phyloP scores from a whole-genome alignment of 1,139 yeast species.

The Schwanniomyces etchellsii region DNA sequence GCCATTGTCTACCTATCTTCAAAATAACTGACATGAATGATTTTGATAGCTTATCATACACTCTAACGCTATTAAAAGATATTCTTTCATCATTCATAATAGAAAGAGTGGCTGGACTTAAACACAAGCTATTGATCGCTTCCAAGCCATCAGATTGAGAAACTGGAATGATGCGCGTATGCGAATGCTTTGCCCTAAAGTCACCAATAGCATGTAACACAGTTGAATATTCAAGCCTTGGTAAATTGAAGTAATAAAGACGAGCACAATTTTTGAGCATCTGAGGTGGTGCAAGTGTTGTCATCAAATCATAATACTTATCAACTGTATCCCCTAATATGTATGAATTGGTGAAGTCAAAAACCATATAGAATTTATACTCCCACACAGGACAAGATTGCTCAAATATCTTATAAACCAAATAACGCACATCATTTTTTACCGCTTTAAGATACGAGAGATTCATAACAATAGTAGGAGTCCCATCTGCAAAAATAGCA shows the following conservation, averaged over 20 bases:
- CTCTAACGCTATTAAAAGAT: conserved; percentile 49
- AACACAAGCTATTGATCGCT: conserved; percentile 44
- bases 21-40: conserved; percentile 47
- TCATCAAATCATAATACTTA: conserved; percentile 25
- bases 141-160: conserved; percentile 47
- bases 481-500: conserved; percentile 66
- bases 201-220: conserved; percentile 21
- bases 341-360: conserved; percentile 60
- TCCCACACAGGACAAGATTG: conserved; percentile 73
- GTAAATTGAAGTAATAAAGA: conserved; percentile 58
- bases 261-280: conserved; percentile 51
- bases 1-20: conserved; percentile 64
- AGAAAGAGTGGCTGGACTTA: conserved; percentile 34
- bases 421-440: conserved; percentile 47
- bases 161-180: conserved; percentile 6
- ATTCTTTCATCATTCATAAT: conserved; percentile 54
- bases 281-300: conserved; percentile 35
- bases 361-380: conserved; percentile 53
- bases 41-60: conserved; percentile 29
- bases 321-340: conserved; percentile 31
- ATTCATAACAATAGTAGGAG: conserved; percentile 60
- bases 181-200: conserved; percentile 12
- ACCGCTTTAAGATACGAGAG: conserved; percentile 36
- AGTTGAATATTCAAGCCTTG: conserved; percentile 33
- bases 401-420: conserved; percentile 61